These are phyloP conservation scores for Raddia guianensis DNA, from an alignment of 176 grass and related monocot genomes.

Conservation along the genomic window DNA sequence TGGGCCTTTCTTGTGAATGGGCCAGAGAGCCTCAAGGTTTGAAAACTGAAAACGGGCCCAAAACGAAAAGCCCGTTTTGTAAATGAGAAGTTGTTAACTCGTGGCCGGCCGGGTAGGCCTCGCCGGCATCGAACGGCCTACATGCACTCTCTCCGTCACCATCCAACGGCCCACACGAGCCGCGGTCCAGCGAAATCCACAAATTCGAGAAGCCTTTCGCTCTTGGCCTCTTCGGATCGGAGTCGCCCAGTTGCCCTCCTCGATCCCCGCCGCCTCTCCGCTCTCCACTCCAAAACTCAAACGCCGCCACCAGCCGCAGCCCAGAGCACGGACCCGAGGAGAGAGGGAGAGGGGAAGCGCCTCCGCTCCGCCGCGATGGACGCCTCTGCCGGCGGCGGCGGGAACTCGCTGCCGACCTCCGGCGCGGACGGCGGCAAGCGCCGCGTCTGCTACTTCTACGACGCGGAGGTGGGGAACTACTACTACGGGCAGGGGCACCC, in stretches of 20 bases:
- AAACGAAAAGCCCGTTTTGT: too few species aligned
- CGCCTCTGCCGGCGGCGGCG: constrained; percentile 53
- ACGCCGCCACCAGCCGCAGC: constrained; percentile 23
- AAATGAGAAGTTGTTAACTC: too few species aligned
- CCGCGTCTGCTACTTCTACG: constrained; percentile 97
- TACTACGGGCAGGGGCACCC: constrained; percentile 93
- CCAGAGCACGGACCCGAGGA: too few species aligned
- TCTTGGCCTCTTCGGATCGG: not conserved
- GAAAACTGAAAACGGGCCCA: too few species aligned
- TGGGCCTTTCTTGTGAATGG: too few species aligned
- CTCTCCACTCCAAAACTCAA: constrained; percentile 12
- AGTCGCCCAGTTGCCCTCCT: not conserved
- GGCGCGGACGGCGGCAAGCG: constrained; percentile 71
- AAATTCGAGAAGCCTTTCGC: not conserved
- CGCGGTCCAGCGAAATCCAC: too few species aligned
- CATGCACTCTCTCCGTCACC: too few species aligned
- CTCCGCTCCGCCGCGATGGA: constrained; percentile 38
- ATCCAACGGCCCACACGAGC: too few species aligned
- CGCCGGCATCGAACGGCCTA: too few species aligned
- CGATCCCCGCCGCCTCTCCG: not conserved
- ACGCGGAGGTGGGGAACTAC: constrained; percentile 91
- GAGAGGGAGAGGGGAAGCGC: not conserved
- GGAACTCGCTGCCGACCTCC: constrained; percentile 69
- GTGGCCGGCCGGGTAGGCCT: too few species aligned
- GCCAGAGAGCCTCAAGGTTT: too few species aligned